Evolutionary conservation across 2,329 filamentous ascomycete species (phyloP).

Genomic region (Fusarium lateritium): DNA sequence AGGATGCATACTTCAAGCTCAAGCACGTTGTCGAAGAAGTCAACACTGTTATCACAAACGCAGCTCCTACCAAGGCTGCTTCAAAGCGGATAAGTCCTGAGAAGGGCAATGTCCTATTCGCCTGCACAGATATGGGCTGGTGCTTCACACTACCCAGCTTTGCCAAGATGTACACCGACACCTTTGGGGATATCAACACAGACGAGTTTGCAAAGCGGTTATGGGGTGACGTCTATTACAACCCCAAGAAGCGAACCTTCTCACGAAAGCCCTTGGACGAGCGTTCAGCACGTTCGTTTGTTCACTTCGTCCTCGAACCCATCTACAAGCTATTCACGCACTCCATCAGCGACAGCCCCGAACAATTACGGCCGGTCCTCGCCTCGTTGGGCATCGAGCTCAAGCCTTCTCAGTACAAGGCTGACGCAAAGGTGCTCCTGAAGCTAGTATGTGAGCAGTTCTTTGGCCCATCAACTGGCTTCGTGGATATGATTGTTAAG

Average conservation of each 20-base stretch:
- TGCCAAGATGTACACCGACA: slow-evolving; percentile 95
- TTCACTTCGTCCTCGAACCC: slow-evolving; percentile 94
- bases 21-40: slow-evolving; percentile 99
- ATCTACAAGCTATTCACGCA: slow-evolving; percentile 98
- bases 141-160: slow-evolving; percentile 96
- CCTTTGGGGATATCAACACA: slow-evolving; percentile 84
- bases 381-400: slow-evolving; percentile 84
- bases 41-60: slow-evolving; percentile 94
- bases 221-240: slow-evolving; percentile 98
- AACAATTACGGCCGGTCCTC: slow-evolving; percentile 85
- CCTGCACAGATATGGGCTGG: slow-evolving; percentile 94
- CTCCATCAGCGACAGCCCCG: slow-evolving; percentile 90
- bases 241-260: slow-evolving; percentile 90
- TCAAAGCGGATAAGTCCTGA: slow-evolving; percentile 89
- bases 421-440: slow-evolving; percentile 89
- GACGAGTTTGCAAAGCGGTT: slow-evolving; percentile 87
- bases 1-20: slow-evolving; percentile 98
- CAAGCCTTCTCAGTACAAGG: slow-evolving; percentile 93
- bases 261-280: slow-evolving; percentile 89
- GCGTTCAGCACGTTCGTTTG: slow-evolving; percentile 85
- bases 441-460: slow-evolving; percentile 95
- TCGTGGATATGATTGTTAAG: slow-evolving; percentile 94
- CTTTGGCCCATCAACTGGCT: slow-evolving; percentile 89
- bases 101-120: slow-evolving; percentile 98
- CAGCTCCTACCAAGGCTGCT: slow-evolving; percentile 84